Base-by-base conservation (phyloP, 208 protist species). In the Angomonas desouzai region DNA sequence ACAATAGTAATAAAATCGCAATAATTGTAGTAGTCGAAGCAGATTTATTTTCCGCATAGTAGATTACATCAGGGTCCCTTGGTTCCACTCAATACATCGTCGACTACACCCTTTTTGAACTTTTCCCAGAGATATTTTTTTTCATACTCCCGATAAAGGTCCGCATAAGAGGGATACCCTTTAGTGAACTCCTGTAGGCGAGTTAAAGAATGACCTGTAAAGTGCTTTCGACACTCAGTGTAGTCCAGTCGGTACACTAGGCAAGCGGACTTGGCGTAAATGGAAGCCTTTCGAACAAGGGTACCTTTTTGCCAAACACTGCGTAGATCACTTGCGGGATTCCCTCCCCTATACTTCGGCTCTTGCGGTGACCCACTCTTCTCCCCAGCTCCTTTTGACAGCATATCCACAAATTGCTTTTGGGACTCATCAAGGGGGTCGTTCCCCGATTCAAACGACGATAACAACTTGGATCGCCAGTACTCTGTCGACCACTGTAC, bases 401-500 rank as follows among this genome's bases (percentile, higher is more conserved):
- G 51, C 34, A 64, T 69, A 22, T 72, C 51, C 2, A 56, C 30
- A 36, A 66, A 60, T 1, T 45, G 13, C 55, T 43, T 60, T 22
- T 60, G 55, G 3, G 55, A 60, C 18, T 60, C 10, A 36, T 60
- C 30, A 1, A 60, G 32, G 32, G 25, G 18, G 30, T 36, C 30
- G 4, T 30, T 6, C 2, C 30, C 32, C 9, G 27, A 29, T 2
- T 62, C 10, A 2, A 62, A 48, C 22, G 34, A 22, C 32, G 56
- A 30, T 3, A 32, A 9, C 56, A 62, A 66, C 18, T 74, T 75
- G 10, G 68, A 56, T 9, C 73, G 66, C 83, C 83, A 93, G 69
- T 93, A 87, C 20, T 40, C 64, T 18, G 61, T 33, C 1, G 77
- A 81, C 79, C 83, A 88, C 38, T 82, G 56, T 20, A 62, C 69